A percentile compares a stretch with the other conserved stretches of the same genome.
Conservation (phyloP, 1,284 basidiomycete genomes). For the Cryptococcus hybrid region DNA sequence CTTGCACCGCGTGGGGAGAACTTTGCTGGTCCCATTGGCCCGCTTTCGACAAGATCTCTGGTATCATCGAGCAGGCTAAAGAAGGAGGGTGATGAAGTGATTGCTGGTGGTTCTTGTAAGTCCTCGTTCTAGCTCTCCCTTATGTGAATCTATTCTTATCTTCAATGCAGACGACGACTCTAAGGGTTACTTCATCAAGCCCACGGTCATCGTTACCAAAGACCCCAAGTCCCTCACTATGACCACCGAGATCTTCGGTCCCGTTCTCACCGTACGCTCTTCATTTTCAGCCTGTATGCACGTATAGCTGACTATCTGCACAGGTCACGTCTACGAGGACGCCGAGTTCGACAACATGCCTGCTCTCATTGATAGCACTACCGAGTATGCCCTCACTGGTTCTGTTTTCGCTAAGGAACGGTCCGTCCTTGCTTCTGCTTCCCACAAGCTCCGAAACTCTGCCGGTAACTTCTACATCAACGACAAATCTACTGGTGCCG, state of each 20-base stretch:
- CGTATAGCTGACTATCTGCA: not conserved
- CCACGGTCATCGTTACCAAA: conserved; percentile 91
- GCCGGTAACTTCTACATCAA: conserved; percentile 82
- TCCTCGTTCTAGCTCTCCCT: not conserved
- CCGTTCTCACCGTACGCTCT: conserved; percentile 77
- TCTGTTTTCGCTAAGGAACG: conserved; percentile 82
- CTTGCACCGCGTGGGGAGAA: conserved; percentile 71
- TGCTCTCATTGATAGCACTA: conserved; percentile 81
- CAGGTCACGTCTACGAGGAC: conserved; percentile 78
- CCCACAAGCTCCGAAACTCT: conserved; percentile 76
- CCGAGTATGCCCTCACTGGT: conserved; percentile 87
- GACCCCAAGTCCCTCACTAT: conserved; percentile 90
- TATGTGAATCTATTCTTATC: not conserved
- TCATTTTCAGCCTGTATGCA: not conserved
- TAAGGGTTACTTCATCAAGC: conserved; percentile 90
- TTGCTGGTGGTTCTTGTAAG: conserved; percentile 73
- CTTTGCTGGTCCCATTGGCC: conserved; percentile 94
- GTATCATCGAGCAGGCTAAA: conserved; percentile 89
- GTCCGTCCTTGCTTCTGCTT: conserved; percentile 68
- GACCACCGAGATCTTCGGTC: conserved; percentile 95
- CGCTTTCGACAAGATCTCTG: conserved; percentile 84
- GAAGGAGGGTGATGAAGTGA: conserved; percentile 80
- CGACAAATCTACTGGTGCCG: conserved; percentile 88
- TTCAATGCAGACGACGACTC: conserved; percentile 63
- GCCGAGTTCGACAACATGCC: conserved; percentile 80